phyloP scores from a whole-genome alignment of 2,329 filamentous ascomycete species.

The Fusarium caatingaense region DNA sequence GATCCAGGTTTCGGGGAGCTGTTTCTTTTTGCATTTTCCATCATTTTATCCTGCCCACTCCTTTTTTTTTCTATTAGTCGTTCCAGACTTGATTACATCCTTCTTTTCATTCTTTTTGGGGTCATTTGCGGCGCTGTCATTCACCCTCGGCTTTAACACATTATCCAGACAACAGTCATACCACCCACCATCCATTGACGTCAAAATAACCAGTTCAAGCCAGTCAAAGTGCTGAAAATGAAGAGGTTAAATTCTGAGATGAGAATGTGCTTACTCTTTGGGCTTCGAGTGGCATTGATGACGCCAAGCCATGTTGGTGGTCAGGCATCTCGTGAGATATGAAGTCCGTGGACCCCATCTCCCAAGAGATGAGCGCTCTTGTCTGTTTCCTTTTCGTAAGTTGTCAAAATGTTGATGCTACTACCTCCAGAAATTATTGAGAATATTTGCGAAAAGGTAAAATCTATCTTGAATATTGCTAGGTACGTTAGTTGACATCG shows the following conservation, averaged over 20 bases:
- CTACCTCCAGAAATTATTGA: neutral
- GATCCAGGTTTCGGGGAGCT: conserved; percentile 36
- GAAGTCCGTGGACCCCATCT: too few species aligned
- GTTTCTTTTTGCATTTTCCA: neutral
- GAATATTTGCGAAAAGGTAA: neutral
- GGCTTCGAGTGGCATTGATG: neutral
- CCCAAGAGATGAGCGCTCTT: rapidly evolving
- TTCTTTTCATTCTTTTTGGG: too few species aligned
- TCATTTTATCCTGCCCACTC: too few species aligned
- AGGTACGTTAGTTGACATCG: rapidly evolving
- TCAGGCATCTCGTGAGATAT: neutral
- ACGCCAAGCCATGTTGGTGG: neutral
- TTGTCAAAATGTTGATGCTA: neutral
- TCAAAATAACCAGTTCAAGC: neutral
- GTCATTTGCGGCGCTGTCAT: too few species aligned
- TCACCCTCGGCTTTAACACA: neutral
- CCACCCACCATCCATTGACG: rapidly evolving
- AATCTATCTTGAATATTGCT: too few species aligned
- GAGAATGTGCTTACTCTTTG: conserved; percentile 9
- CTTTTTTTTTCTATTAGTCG: too few species aligned
- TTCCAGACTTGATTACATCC: too few species aligned
- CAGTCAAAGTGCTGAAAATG: neutral
- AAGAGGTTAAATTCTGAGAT: neutral
- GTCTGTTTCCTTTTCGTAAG: rapidly evolving
- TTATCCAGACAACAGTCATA: neutral